phyloP scores from a whole-genome alignment of 345 rosid genomes.

The Camelina sativa region DNA sequence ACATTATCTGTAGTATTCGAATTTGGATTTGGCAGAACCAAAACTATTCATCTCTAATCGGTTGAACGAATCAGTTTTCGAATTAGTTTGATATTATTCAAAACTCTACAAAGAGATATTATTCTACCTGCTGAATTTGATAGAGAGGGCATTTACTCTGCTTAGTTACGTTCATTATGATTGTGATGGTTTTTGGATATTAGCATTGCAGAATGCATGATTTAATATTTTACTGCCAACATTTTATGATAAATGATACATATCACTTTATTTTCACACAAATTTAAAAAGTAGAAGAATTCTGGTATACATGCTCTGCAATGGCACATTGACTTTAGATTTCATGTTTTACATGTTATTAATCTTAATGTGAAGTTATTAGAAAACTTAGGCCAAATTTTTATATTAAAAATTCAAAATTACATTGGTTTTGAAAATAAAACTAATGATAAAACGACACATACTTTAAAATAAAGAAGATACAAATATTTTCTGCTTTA shows the following conservation, averaged over 20 bases:
- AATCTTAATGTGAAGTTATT: neutral
- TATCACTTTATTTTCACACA: neutral
- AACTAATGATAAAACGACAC: neutral
- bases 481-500: neutral
- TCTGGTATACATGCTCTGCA: neutral
- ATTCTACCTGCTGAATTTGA: neutral
- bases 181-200: neutral
- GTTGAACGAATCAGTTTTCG: neutral
- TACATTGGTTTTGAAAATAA: neutral
- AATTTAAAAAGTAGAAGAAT: neutral
- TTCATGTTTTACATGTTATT: neutral
- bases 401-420: neutral
- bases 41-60: neutral
- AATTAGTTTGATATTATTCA: neutral
- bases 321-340: neutral
- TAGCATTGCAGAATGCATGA: neutral
- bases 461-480: neutral
- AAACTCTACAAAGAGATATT: too few relatives aligned
- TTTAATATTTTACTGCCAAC: neutral
- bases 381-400: neutral
- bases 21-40: neutral
- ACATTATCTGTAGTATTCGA: neutral
- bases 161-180: neutral
- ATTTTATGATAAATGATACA: neutral
- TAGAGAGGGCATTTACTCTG: neutral